Evolutionary conservation across 2,329 filamentous ascomycete species (phyloP).

Genomic region (Colletotrichum tofieldiae): DNA sequence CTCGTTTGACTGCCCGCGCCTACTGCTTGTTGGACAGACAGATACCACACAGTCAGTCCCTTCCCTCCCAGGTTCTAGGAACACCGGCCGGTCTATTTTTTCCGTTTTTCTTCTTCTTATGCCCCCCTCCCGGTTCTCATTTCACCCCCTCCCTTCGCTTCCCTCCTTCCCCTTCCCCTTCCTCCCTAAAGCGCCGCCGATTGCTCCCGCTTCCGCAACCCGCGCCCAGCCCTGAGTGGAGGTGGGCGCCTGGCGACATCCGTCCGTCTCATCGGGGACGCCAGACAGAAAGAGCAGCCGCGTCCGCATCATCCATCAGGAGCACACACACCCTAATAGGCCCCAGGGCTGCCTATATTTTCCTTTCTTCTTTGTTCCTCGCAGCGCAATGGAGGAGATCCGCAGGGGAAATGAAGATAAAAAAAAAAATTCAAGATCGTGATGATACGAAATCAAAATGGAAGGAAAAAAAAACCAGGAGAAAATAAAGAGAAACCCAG

Average conservation of each 20-base stretch:
- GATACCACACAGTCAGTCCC: background rate
- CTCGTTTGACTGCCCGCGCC: background rate
- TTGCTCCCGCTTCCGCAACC: conserved; percentile 14
- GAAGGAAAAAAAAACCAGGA: background rate
- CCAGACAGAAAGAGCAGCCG: conserved; percentile 3
- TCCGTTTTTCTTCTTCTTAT: too few relatives aligned
- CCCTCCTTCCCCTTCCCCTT: too few relatives aligned
- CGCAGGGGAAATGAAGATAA: too few relatives aligned
- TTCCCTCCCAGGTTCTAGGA: background rate
- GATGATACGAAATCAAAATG: background rate
- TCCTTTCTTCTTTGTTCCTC: too few relatives aligned
- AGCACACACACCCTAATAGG: background rate
- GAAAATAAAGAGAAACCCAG: background rate
- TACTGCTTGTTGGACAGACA: background rate
- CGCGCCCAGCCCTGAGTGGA: conserved; percentile 21
- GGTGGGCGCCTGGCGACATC: conserved; percentile 21
- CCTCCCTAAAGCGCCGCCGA: conserved; percentile 27
- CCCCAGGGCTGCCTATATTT: background rate
- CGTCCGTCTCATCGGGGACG: conserved; percentile 11
- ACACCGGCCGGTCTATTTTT: too few relatives aligned
- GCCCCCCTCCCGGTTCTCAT: too few relatives aligned
- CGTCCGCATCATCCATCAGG: background rate
- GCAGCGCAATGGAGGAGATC: too few relatives aligned
- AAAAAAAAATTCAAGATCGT: too few relatives aligned
- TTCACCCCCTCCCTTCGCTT: too few relatives aligned